Evolutionary conservation across 768 basidiomycete species (phyloP).

Genomic region (Lactarius deliciosus): DNA sequence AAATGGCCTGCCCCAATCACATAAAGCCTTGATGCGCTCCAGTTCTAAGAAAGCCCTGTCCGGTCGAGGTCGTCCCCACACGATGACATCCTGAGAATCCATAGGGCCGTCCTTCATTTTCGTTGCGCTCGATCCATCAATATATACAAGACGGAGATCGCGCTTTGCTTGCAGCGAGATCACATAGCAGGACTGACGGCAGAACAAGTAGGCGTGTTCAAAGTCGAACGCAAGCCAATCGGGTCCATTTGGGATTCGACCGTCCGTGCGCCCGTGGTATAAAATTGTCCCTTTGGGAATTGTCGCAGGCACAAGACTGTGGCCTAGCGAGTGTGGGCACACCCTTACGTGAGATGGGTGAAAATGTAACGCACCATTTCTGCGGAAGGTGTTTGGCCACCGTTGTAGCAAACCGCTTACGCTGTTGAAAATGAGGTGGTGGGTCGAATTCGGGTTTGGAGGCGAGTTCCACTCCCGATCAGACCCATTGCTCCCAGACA

Average conservation of each 20-base stretch:
- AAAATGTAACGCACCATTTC: conserved; percentile 23
- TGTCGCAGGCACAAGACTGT: conserved; percentile 22
- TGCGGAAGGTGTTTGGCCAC: conserved; percentile 40
- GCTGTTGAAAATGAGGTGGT: conserved; percentile 40
- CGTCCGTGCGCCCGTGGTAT: conserved; percentile 25
- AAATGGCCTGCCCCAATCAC: conserved; percentile 37
- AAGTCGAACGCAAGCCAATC: conserved; percentile 30
- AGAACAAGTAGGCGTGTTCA: conserved; percentile 22
- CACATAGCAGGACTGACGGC: conserved; percentile 2
- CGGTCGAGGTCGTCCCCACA: conserved; percentile 34
- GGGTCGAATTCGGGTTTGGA: conserved; percentile 35
- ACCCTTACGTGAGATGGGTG: background rate
- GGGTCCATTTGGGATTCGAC: conserved; percentile 8
- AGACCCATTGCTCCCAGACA: background rate
- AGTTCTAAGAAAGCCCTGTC: conserved; percentile 31
- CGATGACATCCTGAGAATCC: conserved; percentile 41
- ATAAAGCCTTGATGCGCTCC: conserved; percentile 35
- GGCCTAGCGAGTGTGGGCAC: conserved; percentile 14
- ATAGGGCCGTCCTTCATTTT: conserved; percentile 35
- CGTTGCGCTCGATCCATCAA: conserved; percentile 25
- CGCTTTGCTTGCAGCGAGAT: conserved; percentile 21
- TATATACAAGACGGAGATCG: conserved; percentile 23
- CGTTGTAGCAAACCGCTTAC: conserved; percentile 39
- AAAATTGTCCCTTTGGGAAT: conserved; percentile 26
- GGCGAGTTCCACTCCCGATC: conserved; percentile 21